Base-by-base conservation (phyloP, 2,329 filamentous ascomycete genomes). In the Colletotrichum sojae region DNA sequence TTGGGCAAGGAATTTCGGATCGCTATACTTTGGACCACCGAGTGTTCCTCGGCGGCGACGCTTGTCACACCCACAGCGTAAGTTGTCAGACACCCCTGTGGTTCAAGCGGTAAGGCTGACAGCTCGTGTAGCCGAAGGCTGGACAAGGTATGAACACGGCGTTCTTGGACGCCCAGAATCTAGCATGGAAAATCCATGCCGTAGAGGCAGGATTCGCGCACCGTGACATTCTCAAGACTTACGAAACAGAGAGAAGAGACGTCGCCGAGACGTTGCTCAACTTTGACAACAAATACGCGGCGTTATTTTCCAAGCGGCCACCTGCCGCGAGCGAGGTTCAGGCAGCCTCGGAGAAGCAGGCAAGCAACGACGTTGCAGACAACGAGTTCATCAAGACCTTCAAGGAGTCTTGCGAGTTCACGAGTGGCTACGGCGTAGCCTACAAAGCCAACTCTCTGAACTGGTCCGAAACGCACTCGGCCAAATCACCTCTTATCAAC, bases 141-240 rank as follows among this genome's bases (percentile, higher is more conserved):
- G 92, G 92, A 1, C 92, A 94, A 78, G 92, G 92, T 36, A 94
- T 94, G 92, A 94, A 94, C 75, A 92, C 92, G 0, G 91, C 91
- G 4, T 94, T 94, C 81, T 83, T 92, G 59, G 92, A 95, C 73
- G 94, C 94, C 0, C 89, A 94, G 69, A 98, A 98, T 79, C 85
- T 98, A 48, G 95, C 95, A 8, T 98, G 95, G 95, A 98, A 98
- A 83, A 93, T 98, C 59, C 95, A 97, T 77, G 90, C 93, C 43
- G 95, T 98, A 10, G 94, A 97, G 78, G 86, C 87, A 27, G 94
- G 94, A 13, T 93, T 97, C 73, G 93, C 94, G 1, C 83, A 90
- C 36, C 91, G 93, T 70, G 88, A 89, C 3, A 85, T 96, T 18
- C 87, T 98, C 58, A 88, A 90, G 71, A 96, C 95, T 0, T 98